These are phyloP conservation scores for Effrenium voratum DNA, from an alignment of 73 alveolate genomes.

Conservation along the genomic window DNA sequence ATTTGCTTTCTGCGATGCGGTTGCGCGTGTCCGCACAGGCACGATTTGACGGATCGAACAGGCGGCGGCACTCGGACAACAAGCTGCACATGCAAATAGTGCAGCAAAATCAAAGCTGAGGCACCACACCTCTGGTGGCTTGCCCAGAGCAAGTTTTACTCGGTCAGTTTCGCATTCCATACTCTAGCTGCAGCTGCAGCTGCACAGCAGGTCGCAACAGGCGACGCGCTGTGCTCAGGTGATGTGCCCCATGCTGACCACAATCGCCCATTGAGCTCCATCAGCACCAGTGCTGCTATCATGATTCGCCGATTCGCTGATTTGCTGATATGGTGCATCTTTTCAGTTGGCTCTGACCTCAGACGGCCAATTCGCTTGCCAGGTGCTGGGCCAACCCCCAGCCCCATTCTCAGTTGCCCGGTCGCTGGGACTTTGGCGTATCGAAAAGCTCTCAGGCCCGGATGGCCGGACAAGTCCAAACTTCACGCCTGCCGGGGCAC, in stretches of 20 bases:
- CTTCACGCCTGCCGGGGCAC: slow-evolving; percentile 21
- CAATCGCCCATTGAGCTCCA: slow-evolving; percentile 87
- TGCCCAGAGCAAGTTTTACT: background rate
- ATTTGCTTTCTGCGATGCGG: background rate
- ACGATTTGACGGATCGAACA: background rate
- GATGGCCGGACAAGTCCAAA: slow-evolving; percentile 78
- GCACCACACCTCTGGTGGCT: background rate
- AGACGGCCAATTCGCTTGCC: background rate
- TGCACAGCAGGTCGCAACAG: background rate
- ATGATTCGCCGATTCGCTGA: background rate
- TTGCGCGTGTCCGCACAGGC: background rate
- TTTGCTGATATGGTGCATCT: background rate
- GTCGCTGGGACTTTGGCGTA: too few relatives aligned
- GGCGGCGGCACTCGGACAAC: background rate
- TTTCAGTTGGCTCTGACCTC: background rate
- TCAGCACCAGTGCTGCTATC: slow-evolving; percentile 60
- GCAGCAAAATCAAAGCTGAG: background rate
- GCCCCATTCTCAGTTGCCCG: background rate
- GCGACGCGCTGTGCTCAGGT: background rate
- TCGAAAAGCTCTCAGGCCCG: too few relatives aligned
- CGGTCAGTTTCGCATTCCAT: background rate
- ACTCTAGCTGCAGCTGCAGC: background rate
- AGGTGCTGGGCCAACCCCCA: slow-evolving; percentile 94
- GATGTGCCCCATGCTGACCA: slow-evolving; percentile 39
- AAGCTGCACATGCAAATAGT: too few relatives aligned